These are phyloP conservation scores for Flagelloscypha sp. DNA, from an alignment of 768 basidiomycete species.

Conservation along the genomic window DNA sequence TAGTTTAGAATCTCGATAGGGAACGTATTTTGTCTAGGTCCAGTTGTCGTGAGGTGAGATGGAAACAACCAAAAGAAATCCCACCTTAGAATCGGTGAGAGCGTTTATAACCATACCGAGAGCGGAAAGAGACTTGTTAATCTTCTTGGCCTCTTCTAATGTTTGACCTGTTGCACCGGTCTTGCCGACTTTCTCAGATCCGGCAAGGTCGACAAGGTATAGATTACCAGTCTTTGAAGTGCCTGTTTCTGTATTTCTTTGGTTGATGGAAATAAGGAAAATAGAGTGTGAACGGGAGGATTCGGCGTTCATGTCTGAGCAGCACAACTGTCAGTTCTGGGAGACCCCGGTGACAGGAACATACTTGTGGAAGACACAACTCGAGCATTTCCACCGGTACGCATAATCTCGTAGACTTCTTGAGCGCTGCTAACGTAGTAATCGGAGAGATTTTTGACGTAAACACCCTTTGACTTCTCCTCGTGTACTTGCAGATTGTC, in stretches of 20 bases:
- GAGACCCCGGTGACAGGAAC: constrained; percentile 20
- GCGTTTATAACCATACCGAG: constrained; percentile 99
- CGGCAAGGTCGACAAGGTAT: constrained; percentile 96
- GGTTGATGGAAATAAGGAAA: constrained; percentile 95
- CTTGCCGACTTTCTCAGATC: constrained; percentile 99
- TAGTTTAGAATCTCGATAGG: constrained; percentile 98
- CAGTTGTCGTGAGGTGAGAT: constrained; percentile 3
- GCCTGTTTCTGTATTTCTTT: constrained; percentile 92
- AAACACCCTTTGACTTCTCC: constrained; percentile 94
- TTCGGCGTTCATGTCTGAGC: constrained; percentile 96
- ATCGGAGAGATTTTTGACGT: constrained; percentile 95
- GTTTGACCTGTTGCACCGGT: constrained; percentile 99
- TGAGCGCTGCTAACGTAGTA: constrained; percentile 94
- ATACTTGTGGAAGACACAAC: constrained; percentile 91
- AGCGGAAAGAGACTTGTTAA: constrained; percentile 96
- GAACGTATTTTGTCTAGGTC: constrained; percentile 84
- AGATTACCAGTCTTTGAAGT: constrained; percentile 95
- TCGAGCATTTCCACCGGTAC: constrained; percentile 85
- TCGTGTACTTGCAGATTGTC: constrained; percentile 98
- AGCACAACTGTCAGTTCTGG: constrained; percentile 1
- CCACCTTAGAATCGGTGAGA: constrained; percentile 88
- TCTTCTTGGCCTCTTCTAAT: constrained; percentile 99
- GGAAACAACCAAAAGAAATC: constrained; percentile 12
- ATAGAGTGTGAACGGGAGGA: constrained; percentile 98
- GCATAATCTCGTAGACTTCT: constrained; percentile 99